Conservation (phyloP, 441 rosid genomes). For the Pelargonium fulgidum region DNA sequence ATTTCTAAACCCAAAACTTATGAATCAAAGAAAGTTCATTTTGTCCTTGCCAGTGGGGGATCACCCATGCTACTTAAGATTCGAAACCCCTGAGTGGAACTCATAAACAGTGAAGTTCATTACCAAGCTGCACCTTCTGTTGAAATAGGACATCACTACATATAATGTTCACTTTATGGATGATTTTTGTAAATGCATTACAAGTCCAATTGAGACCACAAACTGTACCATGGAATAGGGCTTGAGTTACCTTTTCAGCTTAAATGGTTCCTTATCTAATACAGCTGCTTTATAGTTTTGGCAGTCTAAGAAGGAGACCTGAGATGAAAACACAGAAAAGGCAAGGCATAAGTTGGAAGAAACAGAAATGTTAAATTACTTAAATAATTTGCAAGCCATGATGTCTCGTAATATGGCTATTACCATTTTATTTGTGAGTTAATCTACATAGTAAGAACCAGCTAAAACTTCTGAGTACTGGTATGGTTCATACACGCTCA, state of each 20-base stretch:
- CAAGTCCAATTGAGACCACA: neutral
- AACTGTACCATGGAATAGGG: neutral
- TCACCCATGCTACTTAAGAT: slow-evolving; percentile 6
- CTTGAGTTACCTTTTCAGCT: slow-evolving; percentile 56
- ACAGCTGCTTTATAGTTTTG: slow-evolving; percentile 65
- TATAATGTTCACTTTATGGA: slow-evolving; percentile 2
- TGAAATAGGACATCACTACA: neutral
- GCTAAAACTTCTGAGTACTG: too few relatives aligned
- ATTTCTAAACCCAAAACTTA: neutral
- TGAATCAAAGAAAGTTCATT: too few relatives aligned
- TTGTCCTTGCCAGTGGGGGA: neutral
- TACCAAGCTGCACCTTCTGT: neutral
- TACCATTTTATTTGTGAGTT: too few relatives aligned
- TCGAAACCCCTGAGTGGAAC: neutral
- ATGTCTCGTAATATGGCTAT: neutral
- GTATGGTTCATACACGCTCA: too few relatives aligned
- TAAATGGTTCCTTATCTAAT: slow-evolving; percentile 63
- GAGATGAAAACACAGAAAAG: slow-evolving; percentile 17
- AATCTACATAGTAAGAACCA: too few relatives aligned
- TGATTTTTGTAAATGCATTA: neutral
- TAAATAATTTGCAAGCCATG: slow-evolving; percentile 1
- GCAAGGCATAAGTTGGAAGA: neutral
- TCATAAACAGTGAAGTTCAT: neutral
- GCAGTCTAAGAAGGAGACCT: slow-evolving; percentile 71
- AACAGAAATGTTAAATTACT: slow-evolving; percentile 1